Evolutionary conservation across 495 filamentous ascomycete species (phyloP), one percentile per base, ranked within the genome.

Genomic region (Xylaria intraflava): DNA sequence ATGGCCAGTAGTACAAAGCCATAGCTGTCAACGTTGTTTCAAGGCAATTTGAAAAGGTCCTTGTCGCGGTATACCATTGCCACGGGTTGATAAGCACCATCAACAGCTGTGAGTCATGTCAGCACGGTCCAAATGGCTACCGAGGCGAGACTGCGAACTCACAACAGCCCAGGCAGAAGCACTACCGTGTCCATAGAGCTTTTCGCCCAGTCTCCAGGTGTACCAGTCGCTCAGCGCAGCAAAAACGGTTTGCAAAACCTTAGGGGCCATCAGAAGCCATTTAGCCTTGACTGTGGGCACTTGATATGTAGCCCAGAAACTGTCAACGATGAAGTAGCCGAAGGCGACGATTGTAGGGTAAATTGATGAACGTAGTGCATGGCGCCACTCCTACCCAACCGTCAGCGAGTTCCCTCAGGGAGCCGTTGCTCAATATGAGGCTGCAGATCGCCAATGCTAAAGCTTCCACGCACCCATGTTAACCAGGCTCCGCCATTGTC

Each of bases 61-160:
- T 80, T 1, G 89, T 94, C 0, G 91, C 90, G 67, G 86, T 94
- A 67, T 94, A 96, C 87, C 86, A 99, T 66, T 96, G 90, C 89
- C 94, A 99, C 16, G 93, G 90, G 64, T 83, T 97, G 57, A 86
- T 69, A 27, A 90, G 69, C 1, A 87, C 86, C 68, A 94, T 78
- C 23, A 81, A 76, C 19, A 89, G 71, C 79, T 86, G 53, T 20
- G 46, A 33, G 10, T 17, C 20, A 1, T 39, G 40, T 55, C 50
- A 64, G 58, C 40, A 35, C 49, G 16, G 23, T 20, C 29, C 12
- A 35, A 22, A 38, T 11, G 19, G 16, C 12, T 23, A 38, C 9
- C 24, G 2, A 23, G 45, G 9, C 42, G n/a, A 33, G 44, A 23
- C 4, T 6, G 16, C 40, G 24, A 42, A 73, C 75, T 60, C 78